A percentile compares a stretch with the other conserved stretches of the same genome.
Evolutionary conservation across 2,329 filamentous ascomycete genomes (phyloP).

Genomic region (Xylariaceae sp.): DNA sequence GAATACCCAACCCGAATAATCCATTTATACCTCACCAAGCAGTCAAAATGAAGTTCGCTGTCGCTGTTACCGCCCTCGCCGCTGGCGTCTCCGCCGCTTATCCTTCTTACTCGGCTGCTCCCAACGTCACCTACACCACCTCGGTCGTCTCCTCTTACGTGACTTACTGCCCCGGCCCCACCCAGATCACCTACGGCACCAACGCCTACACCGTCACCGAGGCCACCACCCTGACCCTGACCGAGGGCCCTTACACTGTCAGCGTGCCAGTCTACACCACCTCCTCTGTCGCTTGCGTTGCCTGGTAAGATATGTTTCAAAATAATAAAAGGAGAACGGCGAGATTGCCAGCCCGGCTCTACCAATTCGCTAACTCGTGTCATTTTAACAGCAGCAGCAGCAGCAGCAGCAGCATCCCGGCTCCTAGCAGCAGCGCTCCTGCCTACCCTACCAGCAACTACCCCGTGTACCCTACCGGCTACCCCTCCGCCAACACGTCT

Average conservation of each 20-base stretch:
- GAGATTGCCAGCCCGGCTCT: too few relatives aligned
- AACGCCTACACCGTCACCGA: slow-evolving; percentile 65
- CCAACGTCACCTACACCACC: slow-evolving; percentile 54
- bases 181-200: slow-evolving; percentile 56
- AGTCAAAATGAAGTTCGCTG: slow-evolving; percentile 62
- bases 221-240: slow-evolving; percentile 65
- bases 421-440: slow-evolving; percentile 20
- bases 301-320: slow-evolving; percentile 26
- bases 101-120: slow-evolving; percentile 20
- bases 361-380: slow-evolving; percentile 17
- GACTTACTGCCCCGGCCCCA: slow-evolving; percentile 68
- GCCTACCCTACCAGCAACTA: slow-evolving; percentile 14
- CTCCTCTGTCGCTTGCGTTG: slow-evolving; percentile 39
- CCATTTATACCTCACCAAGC: too few relatives aligned
- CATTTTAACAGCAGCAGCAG: slow-evolving; percentile 20
- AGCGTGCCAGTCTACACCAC: slow-evolving; percentile 52
- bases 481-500: slow-evolving; percentile 20
- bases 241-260: slow-evolving; percentile 66
- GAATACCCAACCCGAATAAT: too few relatives aligned
- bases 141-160: slow-evolving; percentile 63
- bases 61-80: slow-evolving; percentile 47
- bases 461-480: slow-evolving; percentile 24
- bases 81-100: slow-evolving; percentile 35
- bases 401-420: slow-evolving; percentile 5
- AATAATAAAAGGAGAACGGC: too few relatives aligned